Conservation (phyloP, 805 yeast genomes). For the Metschnikowia lochheadii region DNA sequence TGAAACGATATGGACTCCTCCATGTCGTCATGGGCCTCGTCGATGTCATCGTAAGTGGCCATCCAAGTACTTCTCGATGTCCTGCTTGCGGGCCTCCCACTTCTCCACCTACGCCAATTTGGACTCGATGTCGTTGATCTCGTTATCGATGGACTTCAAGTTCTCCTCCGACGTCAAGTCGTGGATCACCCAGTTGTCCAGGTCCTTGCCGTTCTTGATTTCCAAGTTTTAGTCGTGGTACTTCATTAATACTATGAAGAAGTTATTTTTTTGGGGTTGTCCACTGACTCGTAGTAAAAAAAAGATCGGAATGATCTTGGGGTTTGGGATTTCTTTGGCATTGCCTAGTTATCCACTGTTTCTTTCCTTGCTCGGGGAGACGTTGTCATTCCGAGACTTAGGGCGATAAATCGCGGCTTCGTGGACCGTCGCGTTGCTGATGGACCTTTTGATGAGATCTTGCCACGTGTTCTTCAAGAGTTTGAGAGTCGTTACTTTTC, state of each 20-base stretch:
- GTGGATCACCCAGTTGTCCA: constrained; percentile 42
- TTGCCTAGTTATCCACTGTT: too few species aligned
- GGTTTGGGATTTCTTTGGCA: too few species aligned
- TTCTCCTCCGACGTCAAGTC: constrained; percentile 64
- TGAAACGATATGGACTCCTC: constrained; percentile 10
- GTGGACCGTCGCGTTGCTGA: constrained; percentile 42
- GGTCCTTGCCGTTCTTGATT: constrained; percentile 50
- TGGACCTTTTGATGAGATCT: constrained; percentile 65
- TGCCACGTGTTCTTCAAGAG: constrained; percentile 68
- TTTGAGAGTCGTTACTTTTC: constrained; percentile 74
- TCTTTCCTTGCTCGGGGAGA: too few species aligned
- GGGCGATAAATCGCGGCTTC: too few species aligned
- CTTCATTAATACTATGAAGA: constrained; percentile 51
- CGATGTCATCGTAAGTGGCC: constrained; percentile 25
- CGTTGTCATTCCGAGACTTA: too few species aligned
- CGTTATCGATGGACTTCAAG: constrained; percentile 65
- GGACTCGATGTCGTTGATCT: constrained; percentile 60
- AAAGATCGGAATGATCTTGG: too few species aligned
- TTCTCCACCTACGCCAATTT: constrained; percentile 56
- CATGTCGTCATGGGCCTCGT: constrained; percentile 9
- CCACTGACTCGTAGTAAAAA: too few species aligned
- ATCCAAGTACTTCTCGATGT: constrained; percentile 51
- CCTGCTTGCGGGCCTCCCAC: constrained; percentile 57
- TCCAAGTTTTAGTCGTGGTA: constrained; percentile 78
- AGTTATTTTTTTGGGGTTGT: too few species aligned